Evolutionary conservation across 1,284 basidiomycete species (phyloP), one percentile per base, ranked within the genome.

Genomic region (Cerrena zonata): DNA sequence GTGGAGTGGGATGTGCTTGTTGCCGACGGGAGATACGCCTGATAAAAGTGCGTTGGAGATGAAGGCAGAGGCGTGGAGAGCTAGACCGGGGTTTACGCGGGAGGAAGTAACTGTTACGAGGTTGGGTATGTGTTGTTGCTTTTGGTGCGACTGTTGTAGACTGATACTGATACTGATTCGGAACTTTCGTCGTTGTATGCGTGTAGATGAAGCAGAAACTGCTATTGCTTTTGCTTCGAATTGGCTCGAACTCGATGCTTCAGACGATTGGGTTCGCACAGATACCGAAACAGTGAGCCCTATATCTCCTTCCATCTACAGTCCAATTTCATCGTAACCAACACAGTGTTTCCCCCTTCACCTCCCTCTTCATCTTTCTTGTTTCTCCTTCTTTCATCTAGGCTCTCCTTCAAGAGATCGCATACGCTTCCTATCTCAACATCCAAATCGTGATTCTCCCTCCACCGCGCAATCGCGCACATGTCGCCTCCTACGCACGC

Each of bases 191-290:
- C 30, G 15, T 34, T 34, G 15, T 34, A 34, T 34, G 30, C 30
- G 15, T 52, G 24, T 59, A 92, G 92, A 95, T 65, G 94, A 99
- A 65, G 85, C 89, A 1, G 85, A 90, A 53, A 78, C 78, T 30
- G 74, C 91, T 21, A 79, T 90, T 18, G 87, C 78, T 2, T 77
- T 96, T 61, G 78, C 89, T 7, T 92, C 93, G 13, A 89, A 91
- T 53, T 99, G 96, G 96, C 76, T 99, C 11, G 92, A 97, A 67
- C 77, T 99, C 38, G 96, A 99, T 70, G 86, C 92, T 11, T 73
- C 80, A 1, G 94, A 97, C 68, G 91, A 94, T 63, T 94, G 94
- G 73, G 88, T 99, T 52, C 83, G 96, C 42, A 90, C 95, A 60
- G 96, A 99, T 64, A 89, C 93, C 47, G 96, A 97, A 71, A 86